Base-by-base conservation (phyloP, 2,329 filamentous ascomycete genomes). In the Nothopassalora personata region DNA sequence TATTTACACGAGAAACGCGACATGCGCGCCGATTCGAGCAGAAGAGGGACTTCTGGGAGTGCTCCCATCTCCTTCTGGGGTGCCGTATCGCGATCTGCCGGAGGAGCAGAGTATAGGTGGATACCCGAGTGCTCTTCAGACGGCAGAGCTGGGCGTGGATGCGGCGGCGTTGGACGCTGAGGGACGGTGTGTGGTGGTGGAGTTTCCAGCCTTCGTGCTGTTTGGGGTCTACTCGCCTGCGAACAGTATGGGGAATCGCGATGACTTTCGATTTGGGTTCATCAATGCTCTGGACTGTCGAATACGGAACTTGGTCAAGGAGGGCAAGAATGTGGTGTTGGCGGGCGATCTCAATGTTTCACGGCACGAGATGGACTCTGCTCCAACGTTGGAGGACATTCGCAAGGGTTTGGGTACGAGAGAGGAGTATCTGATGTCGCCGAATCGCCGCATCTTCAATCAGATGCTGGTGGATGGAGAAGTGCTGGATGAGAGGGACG, bases 181-280 rank as follows among this genome's bases (percentile, higher is more conserved):
- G 77, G 94, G 94, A 0, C 87, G 94, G 51, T 96, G 91, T 67
- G 85, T 97, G 7, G 81, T 96, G 47, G 80, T 99, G 3, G 94
- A 97, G 71, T 97, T 99, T 66, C 90, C 91, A 0, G 92, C 91
- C 3, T 97, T 99, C 72, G 91, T 99, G 4, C 82, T 99, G 15
- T 83, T 99, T 53, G 94, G 93, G 4, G 87, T 95, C 1, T 97
- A 99, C 75, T 90, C 89, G 67, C 94, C 94, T 10, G 94, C 93
- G 23, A 91, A 89, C 68, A 86, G 91, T 59, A 92, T 96, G 67
- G 90, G 94, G 61, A 84, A 85, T 3, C 84, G 94, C 28, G 87
- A 92, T 66, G 86, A 89, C 63, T 99, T 96, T 69, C 87, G 93
- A 13, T 79, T 88, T 56, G 86, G 83, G 23, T 99, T 95, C 70